These are phyloP conservation scores for Teratosphaeria zuluensis DNA, from an alignment of 2,329 filamentous ascomycete genomes.

Conservation along the genomic window DNA sequence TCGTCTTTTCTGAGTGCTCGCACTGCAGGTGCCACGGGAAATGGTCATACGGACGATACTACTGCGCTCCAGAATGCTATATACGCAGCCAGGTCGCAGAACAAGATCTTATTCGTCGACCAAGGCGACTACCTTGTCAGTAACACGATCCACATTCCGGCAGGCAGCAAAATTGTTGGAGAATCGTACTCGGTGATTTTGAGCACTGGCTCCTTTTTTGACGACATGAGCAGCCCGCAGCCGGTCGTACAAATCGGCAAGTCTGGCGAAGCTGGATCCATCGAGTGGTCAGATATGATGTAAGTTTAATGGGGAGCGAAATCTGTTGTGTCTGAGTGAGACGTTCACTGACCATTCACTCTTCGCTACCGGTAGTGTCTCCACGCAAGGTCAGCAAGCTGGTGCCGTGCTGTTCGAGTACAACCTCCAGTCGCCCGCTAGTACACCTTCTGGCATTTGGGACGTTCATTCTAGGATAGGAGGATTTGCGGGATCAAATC, in stretches of 20 bases:
- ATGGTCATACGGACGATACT: constrained; percentile 52
- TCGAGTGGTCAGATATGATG: constrained; percentile 66
- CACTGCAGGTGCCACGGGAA: constrained; percentile 34
- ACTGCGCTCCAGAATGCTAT: constrained; percentile 49
- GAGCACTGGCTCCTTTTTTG: constrained; percentile 48
- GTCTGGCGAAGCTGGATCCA: constrained; percentile 51
- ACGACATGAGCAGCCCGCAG: constrained; percentile 48
- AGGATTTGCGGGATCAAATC: constrained; percentile 41
- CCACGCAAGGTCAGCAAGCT: constrained; percentile 54
- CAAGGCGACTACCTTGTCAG: constrained; percentile 64
- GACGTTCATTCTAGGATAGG: constrained; percentile 44
- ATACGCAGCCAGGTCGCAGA: constrained; percentile 33
- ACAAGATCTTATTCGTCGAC: constrained; percentile 62
- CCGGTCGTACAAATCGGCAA: constrained; percentile 59
- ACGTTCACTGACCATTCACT: too few species aligned
- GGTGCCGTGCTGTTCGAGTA: constrained; percentile 65
- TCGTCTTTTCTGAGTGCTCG: constrained; percentile 37
- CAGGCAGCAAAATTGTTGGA: constrained; percentile 48
- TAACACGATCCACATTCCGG: constrained; percentile 56
- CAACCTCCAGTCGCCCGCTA: constrained; percentile 47
- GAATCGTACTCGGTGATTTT: constrained; percentile 50
- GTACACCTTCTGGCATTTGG: constrained; percentile 43
- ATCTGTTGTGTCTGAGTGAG: too few species aligned
- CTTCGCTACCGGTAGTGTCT: constrained; percentile 31
- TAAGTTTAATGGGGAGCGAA: too few species aligned